These are phyloP conservation scores for Penstemon davidsonii DNA, from an alignment of 257 asterid genomes.

Conservation along the genomic window DNA sequence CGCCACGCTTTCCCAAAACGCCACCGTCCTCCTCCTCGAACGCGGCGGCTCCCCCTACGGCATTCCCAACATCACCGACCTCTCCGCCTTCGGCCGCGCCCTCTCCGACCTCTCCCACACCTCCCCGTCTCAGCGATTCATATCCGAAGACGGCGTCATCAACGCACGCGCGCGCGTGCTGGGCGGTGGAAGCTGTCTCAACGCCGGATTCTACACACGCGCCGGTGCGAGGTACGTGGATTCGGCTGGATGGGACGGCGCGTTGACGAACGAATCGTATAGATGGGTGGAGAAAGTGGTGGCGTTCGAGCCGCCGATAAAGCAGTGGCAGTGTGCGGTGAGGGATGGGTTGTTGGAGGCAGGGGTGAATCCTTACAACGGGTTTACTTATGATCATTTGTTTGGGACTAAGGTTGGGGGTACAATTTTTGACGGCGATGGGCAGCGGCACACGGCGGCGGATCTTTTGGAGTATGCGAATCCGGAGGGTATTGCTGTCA, in stretches of 20 bases:
- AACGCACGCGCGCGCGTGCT: constrained; percentile 67
- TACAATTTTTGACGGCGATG: constrained; percentile 55
- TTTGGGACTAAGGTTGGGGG: constrained; percentile 80
- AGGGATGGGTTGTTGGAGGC: constrained; percentile 60
- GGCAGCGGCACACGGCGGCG: constrained; percentile 75
- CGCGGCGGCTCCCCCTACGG: constrained; percentile 79
- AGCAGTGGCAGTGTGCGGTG: constrained; percentile 74
- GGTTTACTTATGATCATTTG: constrained; percentile 73
- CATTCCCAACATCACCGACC: constrained; percentile 60
- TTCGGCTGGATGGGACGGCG: constrained; percentile 53
- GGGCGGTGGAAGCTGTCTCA: constrained; percentile 72
- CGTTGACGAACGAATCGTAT: constrained; percentile 57
- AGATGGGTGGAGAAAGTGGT: constrained; percentile 69
- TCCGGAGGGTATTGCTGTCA: constrained; percentile 53
- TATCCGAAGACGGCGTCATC: constrained; percentile 78
- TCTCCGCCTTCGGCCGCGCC: constrained; percentile 54
- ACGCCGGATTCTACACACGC: constrained; percentile 77
- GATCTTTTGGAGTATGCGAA: constrained; percentile 68
- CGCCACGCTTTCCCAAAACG: constrained; percentile 71
- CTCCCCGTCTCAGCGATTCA: constrained; percentile 79
- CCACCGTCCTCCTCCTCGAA: constrained; percentile 66
- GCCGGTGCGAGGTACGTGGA: constrained; percentile 43
- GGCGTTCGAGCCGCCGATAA: constrained; percentile 62
- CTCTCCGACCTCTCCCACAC: constrained; percentile 56
- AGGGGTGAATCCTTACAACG: constrained; percentile 61